Evolutionary conservation across 805 yeast species (phyloP).

Genomic region (Naumovozyma baii): DNA sequence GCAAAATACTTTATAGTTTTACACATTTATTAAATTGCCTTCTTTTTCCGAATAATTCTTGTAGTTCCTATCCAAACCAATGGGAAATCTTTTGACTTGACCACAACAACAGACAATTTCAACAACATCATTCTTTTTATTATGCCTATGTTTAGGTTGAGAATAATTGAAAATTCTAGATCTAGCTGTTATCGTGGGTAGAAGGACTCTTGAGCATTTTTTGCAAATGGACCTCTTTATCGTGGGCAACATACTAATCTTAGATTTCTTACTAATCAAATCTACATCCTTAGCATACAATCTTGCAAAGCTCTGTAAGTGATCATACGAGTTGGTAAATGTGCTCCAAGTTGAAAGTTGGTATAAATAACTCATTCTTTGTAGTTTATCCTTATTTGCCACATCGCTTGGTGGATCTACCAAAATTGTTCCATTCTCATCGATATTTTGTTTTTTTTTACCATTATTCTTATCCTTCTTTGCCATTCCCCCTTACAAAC

Average conservation of each 20-base stretch:
- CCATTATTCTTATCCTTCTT: conserved; percentile 1
- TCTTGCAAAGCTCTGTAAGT: conserved; percentile 37
- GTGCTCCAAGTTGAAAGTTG: conserved; percentile 42
- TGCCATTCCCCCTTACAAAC: conserved; percentile 1
- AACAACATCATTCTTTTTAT: conserved; percentile 40
- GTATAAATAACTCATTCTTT: conserved; percentile 48
- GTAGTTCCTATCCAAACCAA: conserved; percentile 47
- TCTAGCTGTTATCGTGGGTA: conserved; percentile 37
- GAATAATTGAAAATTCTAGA: conserved; percentile 30
- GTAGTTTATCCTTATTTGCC: conserved; percentile 49
- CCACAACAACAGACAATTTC: conserved; percentile 48
- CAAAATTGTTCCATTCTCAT: conserved; percentile 14
- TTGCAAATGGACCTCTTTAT: conserved; percentile 66
- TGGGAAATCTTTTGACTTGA: conserved; percentile 44
- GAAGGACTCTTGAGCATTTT: conserved; percentile 42
- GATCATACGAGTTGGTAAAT: conserved; percentile 4
- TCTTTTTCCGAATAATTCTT: conserved; percentile 18
- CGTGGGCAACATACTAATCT: conserved; percentile 51
- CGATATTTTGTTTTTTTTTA: conserved; percentile 4
- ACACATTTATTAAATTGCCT: conserved; percentile 8
- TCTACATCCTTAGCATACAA: conserved; percentile 46
- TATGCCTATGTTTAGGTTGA: not conserved
- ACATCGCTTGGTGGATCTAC: conserved; percentile 26
- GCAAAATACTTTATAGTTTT: too few species aligned
- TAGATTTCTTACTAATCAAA: conserved; percentile 57